These are phyloP conservation scores for Backusella westeae DNA, from an alignment of 192 early-diverging fungal species.

Conservation along the genomic window DNA sequence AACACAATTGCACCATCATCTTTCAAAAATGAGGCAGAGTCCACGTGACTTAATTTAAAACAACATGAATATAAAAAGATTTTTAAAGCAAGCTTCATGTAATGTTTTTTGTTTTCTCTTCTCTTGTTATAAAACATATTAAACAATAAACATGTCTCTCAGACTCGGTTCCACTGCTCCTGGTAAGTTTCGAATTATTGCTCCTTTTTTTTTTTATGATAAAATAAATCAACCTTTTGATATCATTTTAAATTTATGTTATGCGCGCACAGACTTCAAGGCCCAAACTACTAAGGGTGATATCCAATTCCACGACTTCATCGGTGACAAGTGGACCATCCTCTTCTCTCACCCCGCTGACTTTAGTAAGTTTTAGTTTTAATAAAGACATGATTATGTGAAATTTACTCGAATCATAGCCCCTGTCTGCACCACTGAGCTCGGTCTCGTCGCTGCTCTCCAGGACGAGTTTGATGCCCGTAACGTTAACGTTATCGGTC, in stretches of 20 bases:
- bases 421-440: conserved; percentile 96
- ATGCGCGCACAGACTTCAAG: conserved; percentile 57
- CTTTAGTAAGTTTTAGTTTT: conserved; percentile 62
- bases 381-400: neutral
- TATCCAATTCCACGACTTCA: conserved; percentile 91
- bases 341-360: conserved; percentile 99
- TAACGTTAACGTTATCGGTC: conserved; percentile 88
- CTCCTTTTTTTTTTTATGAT: neutral
- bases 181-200: conserved; percentile 18
- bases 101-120: neutral
- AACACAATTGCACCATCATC: conserved; percentile 4
- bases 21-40: neutral
- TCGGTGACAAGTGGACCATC: conserved; percentile 84
- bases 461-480: conserved; percentile 73
- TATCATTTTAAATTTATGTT: neutral
- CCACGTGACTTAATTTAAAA: conserved; percentile 1
- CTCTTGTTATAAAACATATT: conserved; percentile 3
- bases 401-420: conserved; percentile 32
- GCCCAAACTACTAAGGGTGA: conserved; percentile 85
- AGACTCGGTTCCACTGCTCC: conserved; percentile 61
- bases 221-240: neutral
- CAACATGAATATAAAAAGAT: neutral
- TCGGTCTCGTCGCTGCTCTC: conserved; percentile 88
- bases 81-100: neutral
- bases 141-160: conserved; percentile 33